These are phyloP conservation scores for Candida freyschussii DNA, from an alignment of 1,139 yeast species.

Conservation along the genomic window DNA sequence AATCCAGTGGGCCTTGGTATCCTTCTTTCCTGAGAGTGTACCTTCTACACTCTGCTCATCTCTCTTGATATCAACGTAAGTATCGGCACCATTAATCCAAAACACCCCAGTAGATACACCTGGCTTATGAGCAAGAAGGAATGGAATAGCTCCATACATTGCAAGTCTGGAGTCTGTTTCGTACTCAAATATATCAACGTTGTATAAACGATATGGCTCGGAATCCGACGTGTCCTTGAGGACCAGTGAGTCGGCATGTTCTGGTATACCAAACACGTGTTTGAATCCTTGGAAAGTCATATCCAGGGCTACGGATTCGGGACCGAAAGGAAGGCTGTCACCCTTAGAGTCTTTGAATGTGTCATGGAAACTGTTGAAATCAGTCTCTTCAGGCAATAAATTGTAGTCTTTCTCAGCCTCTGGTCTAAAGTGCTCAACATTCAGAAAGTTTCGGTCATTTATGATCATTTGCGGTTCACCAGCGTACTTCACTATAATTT, in stretches of 20 bases:
- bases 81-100: constrained; percentile 93
- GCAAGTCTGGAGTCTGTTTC: constrained; percentile 77
- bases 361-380: constrained; percentile 56
- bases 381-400: constrained; percentile 49
- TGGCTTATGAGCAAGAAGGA: constrained; percentile 65
- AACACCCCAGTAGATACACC: constrained; percentile 68
- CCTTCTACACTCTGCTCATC: constrained; percentile 10
- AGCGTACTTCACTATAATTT: constrained; percentile 42
- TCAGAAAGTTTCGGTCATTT: constrained; percentile 66
- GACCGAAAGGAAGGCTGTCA: constrained; percentile 75
- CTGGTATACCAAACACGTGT: constrained; percentile 88
- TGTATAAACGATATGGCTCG: constrained; percentile 81
- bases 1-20: constrained; percentile 75
- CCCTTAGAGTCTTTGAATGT: constrained; percentile 52
- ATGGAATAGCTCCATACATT: constrained; percentile 94
- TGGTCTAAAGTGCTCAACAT: constrained; percentile 73
- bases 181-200: constrained; percentile 93
- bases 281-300: constrained; percentile 55
- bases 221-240: constrained; percentile 61
- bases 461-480: constrained; percentile 47
- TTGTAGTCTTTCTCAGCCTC: constrained; percentile 36
- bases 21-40: constrained; percentile 8
- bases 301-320: constrained; percentile 85
- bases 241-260: constrained; percentile 79
- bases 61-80: constrained; percentile 70